Evolutionary conservation across 2,329 filamentous ascomycete species (phyloP).

Genomic region (Xylaria sp.): DNA sequence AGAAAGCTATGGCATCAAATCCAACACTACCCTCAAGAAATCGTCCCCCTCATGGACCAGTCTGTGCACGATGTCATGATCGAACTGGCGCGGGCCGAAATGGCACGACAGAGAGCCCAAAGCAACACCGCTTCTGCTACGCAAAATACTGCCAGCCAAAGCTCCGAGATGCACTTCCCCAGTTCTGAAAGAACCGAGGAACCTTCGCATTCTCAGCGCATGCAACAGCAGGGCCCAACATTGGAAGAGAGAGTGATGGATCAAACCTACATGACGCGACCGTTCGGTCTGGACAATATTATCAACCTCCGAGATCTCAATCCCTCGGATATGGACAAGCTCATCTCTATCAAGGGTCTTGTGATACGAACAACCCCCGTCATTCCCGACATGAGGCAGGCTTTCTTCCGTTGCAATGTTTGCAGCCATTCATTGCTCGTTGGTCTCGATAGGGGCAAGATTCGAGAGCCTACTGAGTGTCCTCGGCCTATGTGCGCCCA

Average conservation of each 20-base stretch:
- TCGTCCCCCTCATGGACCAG: constrained; percentile 95
- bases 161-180: constrained; percentile 70
- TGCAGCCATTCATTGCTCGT: constrained; percentile 90
- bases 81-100: constrained; percentile 77
- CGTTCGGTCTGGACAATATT: constrained; percentile 79
- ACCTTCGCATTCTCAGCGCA: constrained; percentile 38
- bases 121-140: constrained; percentile 37
- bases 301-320: constrained; percentile 94
- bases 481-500: constrained; percentile 74
- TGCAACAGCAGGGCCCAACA: constrained; percentile 43
- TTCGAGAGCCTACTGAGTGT: constrained; percentile 87
- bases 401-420: constrained; percentile 91
- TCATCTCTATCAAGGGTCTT: constrained; percentile 90
- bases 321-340: constrained; percentile 90
- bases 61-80: constrained; percentile 89
- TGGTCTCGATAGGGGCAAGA: constrained; percentile 90
- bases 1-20: constrained; percentile 93
- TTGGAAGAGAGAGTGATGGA: constrained; percentile 77
- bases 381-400: constrained; percentile 98
- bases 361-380: constrained; percentile 94
- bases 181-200: constrained; percentile 68
- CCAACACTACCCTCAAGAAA: constrained; percentile 90
- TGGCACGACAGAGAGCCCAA: constrained; percentile 56
- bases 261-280: constrained; percentile 77
- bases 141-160: constrained; percentile 54